These are phyloP conservation scores for Aspergillus fumigatus DNA, from an alignment of 2,329 filamentous ascomycete genomes.

Conservation along the genomic window DNA sequence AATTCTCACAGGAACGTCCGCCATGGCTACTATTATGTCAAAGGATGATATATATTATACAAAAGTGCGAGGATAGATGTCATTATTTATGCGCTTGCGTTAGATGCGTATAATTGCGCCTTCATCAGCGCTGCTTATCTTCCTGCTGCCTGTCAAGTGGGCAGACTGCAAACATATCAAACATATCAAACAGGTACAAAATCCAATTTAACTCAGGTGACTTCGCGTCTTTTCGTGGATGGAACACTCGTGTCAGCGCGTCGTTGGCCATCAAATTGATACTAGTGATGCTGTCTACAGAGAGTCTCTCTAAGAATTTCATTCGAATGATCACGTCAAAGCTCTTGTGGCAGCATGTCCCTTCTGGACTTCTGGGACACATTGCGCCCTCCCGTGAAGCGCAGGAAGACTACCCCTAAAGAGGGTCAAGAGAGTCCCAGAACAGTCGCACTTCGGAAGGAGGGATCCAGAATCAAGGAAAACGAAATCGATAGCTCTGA, in stretches of 20 bases:
- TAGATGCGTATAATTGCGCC: background rate
- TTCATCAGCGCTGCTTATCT: background rate
- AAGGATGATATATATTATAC: background rate
- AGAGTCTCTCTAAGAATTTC: background rate
- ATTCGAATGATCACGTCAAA: conserved; percentile 3
- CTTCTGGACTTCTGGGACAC: conserved; percentile 36
- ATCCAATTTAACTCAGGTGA: conserved; percentile 11
- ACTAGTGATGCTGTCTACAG: background rate
- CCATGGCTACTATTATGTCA: background rate
- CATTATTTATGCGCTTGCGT: background rate
- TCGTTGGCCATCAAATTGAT: background rate
- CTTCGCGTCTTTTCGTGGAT: conserved; percentile 6
- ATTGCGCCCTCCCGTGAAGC: conserved; percentile 26
- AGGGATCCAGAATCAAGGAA: conserved; percentile 4
- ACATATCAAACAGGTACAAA: conserved; percentile 12
- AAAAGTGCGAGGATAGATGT: background rate
- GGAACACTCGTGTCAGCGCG: background rate
- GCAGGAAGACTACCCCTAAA: conserved; percentile 23
- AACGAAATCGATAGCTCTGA: conserved; percentile 2
- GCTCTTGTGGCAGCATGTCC: conserved; percentile 25
- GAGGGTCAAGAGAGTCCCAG: conserved; percentile 2
- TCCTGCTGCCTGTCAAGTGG: background rate
- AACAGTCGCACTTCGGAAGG: conserved; percentile 1
- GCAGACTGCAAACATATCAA: conserved; percentile 15
- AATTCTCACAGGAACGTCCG: background rate